Conservation (phyloP, 257 asterid species). For the Nicotiana noctiflora region DNA sequence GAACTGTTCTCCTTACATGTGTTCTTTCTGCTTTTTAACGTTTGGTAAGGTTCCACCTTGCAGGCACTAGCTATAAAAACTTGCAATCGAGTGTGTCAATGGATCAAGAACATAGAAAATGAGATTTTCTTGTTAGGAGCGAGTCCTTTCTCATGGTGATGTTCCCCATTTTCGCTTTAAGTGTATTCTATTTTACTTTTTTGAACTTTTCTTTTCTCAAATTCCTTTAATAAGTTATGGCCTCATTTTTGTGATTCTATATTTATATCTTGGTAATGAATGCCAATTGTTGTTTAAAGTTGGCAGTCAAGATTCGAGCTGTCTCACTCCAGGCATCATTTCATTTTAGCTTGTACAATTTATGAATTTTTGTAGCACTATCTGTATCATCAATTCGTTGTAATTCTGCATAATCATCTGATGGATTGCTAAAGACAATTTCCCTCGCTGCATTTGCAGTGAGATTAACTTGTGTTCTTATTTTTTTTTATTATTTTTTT, state of each 20-base stretch:
- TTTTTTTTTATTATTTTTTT: too few species aligned
- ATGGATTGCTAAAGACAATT: too few species aligned
- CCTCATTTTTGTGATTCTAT: constrained; percentile 1
- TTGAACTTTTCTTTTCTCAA: neutral
- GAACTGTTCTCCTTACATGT: neutral
- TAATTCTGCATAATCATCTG: neutral
- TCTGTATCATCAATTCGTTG: neutral
- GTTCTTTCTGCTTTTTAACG: constrained; percentile 4
- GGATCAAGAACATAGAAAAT: constrained; percentile 92
- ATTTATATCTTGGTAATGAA: neutral
- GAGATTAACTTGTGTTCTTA: neutral
- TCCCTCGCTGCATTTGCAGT: neutral
- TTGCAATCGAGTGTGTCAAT: constrained; percentile 89
- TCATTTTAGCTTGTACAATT: neutral
- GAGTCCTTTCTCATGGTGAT: constrained; percentile 91
- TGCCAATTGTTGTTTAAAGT: neutral
- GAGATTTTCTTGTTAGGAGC: constrained; percentile 85
- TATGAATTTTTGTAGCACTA: neutral
- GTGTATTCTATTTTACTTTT: neutral
- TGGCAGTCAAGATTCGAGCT: neutral
- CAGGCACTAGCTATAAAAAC: constrained; percentile 93
- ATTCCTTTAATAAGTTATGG: constrained; percentile 5
- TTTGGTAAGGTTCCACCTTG: constrained; percentile 15
- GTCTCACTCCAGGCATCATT: neutral
- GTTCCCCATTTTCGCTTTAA: constrained; percentile 3